Base-by-base conservation (phyloP, 805 yeast genomes). In the Tetrapisispora taiwanensis region DNA sequence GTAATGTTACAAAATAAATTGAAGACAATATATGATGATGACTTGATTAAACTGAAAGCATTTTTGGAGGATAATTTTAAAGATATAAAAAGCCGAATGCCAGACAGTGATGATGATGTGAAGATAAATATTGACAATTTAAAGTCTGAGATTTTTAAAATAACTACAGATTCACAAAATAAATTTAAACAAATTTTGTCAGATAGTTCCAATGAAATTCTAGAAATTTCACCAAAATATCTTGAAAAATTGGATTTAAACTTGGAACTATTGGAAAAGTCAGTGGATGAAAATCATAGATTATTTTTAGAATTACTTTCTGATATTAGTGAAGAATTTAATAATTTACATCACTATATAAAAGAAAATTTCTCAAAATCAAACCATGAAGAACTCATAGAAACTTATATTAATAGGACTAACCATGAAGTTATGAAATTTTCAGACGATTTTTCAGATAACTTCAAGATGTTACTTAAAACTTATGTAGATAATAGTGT, bases 281-380 rank as follows among this genome's bases (percentile, higher is more conserved):
- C 51, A 30, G 44, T 56, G 2, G 47, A 41, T 7, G 38, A 41
- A 6, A 57, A 57, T 34, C 46, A 51, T 31, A 45, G 31, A 18
- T 44, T 52, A 13, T 45, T 59, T 19, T 53, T 61, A 4, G 59
- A 54, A 36, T 58, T 55, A 27, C 43, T 64, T 28, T 60, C 64
- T 27, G 61, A 60, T 47, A 51, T 63, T 9, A 62, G 65, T 39
- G 68, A 63, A 41, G 67, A 63, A 22, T 58, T 58, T 38, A 64
- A 62, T 41, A 59, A 55, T 43, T 49, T 63, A 34, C 60, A 55
- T 36, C 60, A 59, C 30, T 63, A 58, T 37, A 49, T 64, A 5
- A 53, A 54, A 34, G 56, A 54, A 15, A 55, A 60, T 15, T 56
- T 62, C 31, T 58, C 60, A 41, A 59, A 58, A 35, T 59, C 53